Conservation (phyloP, 108 stramenopile genomes). For the Seminavis robusta region DNA sequence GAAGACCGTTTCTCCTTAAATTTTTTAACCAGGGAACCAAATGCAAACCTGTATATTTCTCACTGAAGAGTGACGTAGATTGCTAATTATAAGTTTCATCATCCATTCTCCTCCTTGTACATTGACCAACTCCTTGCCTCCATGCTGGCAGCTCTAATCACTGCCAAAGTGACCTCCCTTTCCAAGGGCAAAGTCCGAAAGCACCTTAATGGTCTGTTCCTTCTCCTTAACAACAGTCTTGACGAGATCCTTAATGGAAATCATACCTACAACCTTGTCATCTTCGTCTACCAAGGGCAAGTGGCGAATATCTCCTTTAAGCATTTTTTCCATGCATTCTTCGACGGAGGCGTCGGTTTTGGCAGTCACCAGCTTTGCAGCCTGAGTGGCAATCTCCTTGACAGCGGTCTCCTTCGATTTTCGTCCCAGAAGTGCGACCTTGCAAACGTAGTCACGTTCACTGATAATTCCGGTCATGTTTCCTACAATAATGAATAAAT, state of each 20-base stretch:
- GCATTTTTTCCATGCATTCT: constrained; percentile 91
- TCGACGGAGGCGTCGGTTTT: constrained; percentile 75
- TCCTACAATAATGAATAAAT: constrained; percentile 16
- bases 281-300: constrained; percentile 81
- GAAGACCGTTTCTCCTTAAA: too few relatives aligned
- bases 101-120: too few relatives aligned
- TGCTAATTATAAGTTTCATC: too few relatives aligned
- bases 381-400: constrained; percentile 86
- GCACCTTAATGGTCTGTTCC: constrained; percentile 67
- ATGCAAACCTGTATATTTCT: too few relatives aligned
- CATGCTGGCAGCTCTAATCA: constrained; percentile 23
- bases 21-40: too few relatives aligned
- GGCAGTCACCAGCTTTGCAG: constrained; percentile 80
- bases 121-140: too few relatives aligned
- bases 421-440: constrained; percentile 83
- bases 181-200: constrained; percentile 81
- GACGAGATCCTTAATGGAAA: constrained; percentile 85
- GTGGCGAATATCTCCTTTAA: constrained; percentile 86
- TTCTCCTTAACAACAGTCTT: constrained; percentile 73
- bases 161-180: constrained; percentile 74
- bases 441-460: constrained; percentile 90
- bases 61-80: too few relatives aligned
- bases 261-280: constrained; percentile 68
- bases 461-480: constrained; percentile 80
- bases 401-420: constrained; percentile 67